phyloP scores from a whole-genome alignment of 495 filamentous ascomycete species.

The Pseudomonodictys pantanalensis region DNA sequence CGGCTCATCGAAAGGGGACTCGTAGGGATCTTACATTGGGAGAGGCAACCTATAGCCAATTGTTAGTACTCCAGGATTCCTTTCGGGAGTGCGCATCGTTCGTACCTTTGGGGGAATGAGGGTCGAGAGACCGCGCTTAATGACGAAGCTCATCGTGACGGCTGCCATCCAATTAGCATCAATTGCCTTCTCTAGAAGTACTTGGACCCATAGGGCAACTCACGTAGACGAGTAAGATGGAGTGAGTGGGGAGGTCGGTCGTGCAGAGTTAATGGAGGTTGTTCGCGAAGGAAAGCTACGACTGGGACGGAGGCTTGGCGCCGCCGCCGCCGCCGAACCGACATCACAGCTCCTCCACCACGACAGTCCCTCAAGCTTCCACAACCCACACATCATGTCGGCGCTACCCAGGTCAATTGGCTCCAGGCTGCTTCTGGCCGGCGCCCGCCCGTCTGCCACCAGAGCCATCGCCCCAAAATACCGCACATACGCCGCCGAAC shows the following conservation, averaged over 20 bases:
- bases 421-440: slow-evolving; percentile 23
- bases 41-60: slow-evolving; percentile 67
- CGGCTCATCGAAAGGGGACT: slow-evolving; percentile 22
- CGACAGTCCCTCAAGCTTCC: neutral
- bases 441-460: slow-evolving; percentile 8
- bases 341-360: neutral
- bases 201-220: neutral
- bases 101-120: slow-evolving; percentile 96
- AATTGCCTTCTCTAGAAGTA: slow-evolving; percentile 2
- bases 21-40: slow-evolving; percentile 70
- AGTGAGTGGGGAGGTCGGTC: slow-evolving; percentile 15
- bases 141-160: slow-evolving; percentile 84
- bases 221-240: slow-evolving; percentile 30
- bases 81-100: slow-evolving; percentile 14
- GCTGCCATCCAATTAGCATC: slow-evolving; percentile 33
- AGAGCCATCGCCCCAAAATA: slow-evolving; percentile 7
- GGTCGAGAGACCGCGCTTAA: slow-evolving; percentile 88
- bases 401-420: slow-evolving; percentile 34
- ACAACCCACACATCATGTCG: slow-evolving; percentile 25
- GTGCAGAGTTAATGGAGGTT: slow-evolving; percentile 4
- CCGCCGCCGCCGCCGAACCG: neutral
- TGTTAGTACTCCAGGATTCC: slow-evolving; percentile 30
- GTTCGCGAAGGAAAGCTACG: slow-evolving; percentile 2
- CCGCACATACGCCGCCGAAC: slow-evolving; percentile 22
- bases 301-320: neutral